Evolutionary conservation across 2,329 filamentous ascomycete genomes (phyloP).

Genomic region (Leptographium wingfieldii): DNA sequence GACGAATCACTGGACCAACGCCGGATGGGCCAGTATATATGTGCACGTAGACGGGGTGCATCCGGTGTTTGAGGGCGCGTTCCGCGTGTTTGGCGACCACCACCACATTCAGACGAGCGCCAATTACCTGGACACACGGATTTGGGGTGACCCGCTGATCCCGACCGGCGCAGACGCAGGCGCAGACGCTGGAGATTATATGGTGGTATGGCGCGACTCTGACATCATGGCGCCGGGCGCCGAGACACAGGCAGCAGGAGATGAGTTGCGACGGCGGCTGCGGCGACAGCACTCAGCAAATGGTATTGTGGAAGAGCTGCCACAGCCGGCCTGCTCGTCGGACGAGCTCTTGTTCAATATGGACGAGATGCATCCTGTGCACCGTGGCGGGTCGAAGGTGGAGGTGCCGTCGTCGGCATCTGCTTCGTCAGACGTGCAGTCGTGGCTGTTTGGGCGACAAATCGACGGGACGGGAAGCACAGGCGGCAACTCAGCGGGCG

Average conservation of each 20-base stretch:
- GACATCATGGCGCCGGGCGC: constrained; percentile 45
- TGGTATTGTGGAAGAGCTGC: not conserved
- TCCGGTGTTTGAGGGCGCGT: constrained; percentile 84
- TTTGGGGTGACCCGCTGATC: constrained; percentile 57
- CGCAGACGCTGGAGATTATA: constrained; percentile 46
- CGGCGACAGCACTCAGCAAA: constrained; percentile 7
- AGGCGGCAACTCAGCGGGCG: constrained; percentile 63
- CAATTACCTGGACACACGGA: constrained; percentile 61
- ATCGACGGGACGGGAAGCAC: constrained; percentile 47
- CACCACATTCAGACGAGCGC: constrained; percentile 73
- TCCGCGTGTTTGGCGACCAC: constrained; percentile 66
- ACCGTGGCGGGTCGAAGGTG: constrained; percentile 35
- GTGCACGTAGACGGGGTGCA: constrained; percentile 61
- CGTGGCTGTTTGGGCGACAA: constrained; percentile 58
- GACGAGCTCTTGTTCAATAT: constrained; percentile 72
- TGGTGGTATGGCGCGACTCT: constrained; percentile 88
- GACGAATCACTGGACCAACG: constrained; percentile 53
- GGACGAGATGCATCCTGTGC: constrained; percentile 58
- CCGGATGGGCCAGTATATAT: constrained; percentile 77
- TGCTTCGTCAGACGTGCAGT: constrained; percentile 12
- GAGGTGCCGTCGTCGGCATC: constrained; percentile 11
- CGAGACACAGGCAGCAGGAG: constrained; percentile 26
- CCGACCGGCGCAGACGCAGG: constrained; percentile 24
- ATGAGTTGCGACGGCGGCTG: constrained; percentile 49
- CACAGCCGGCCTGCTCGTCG: constrained; percentile 47